A percentile compares a stretch with the other conserved stretches of the same genome.
Evolutionary conservation across 768 basidiomycete genomes (phyloP).

Genomic region (Leccinum aurantiacum): DNA sequence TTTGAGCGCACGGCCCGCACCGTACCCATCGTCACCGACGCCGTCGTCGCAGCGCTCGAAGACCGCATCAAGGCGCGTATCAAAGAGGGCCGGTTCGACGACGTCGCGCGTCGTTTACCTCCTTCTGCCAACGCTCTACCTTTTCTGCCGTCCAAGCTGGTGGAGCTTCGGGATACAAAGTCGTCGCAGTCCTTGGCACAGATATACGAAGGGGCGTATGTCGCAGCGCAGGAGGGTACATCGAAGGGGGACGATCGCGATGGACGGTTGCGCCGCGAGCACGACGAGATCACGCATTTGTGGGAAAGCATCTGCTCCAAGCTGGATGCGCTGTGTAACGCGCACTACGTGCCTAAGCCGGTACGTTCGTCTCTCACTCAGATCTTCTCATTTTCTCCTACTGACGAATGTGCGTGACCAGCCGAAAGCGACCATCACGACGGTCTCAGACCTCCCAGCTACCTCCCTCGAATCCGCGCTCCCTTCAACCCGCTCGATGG

Average conservation of each 20-base stretch:
- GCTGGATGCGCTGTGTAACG: constrained; percentile 91
- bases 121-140: constrained; percentile 67
- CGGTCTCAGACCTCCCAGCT: constrained; percentile 78
- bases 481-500: constrained; percentile 72
- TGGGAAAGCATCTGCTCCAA: constrained; percentile 89
- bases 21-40: constrained; percentile 88
- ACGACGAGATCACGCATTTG: constrained; percentile 75
- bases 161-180: constrained; percentile 88
- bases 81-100: constrained; percentile 82
- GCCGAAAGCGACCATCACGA: constrained; percentile 89
- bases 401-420: constrained; percentile 30
- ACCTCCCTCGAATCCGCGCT: constrained; percentile 87
- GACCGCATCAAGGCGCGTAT: constrained; percentile 90
- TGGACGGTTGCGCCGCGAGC: constrained; percentile 84
- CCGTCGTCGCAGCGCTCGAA: constrained; percentile 77
- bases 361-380: constrained; percentile 44
- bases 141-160: constrained; percentile 85
- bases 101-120: constrained; percentile 81
- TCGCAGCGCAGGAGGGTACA: constrained; percentile 57
- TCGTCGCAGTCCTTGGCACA: constrained; percentile 89
- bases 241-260: constrained; percentile 71
- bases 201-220: constrained; percentile 93
- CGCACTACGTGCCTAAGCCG: constrained; percentile 93
- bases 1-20: constrained; percentile 89
- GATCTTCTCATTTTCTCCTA: neutral